Evolutionary conservation across 441 rosid species (phyloP).

Genomic region (Geranium incanum): DNA sequence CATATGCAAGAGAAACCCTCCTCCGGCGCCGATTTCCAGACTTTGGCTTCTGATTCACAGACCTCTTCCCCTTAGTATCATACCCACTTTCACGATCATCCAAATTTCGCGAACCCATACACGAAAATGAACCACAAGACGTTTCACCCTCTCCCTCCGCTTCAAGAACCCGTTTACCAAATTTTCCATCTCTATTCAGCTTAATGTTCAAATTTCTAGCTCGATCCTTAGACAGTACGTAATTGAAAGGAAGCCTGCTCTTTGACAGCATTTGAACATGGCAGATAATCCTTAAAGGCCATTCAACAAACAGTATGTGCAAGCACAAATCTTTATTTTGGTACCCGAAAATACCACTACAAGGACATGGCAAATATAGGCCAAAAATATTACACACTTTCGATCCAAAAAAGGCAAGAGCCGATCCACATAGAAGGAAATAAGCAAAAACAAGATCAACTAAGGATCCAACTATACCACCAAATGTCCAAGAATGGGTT

Average conservation of each 20-base stretch:
- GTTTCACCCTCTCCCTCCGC: constrained; percentile 1
- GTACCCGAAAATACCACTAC: constrained; percentile 35
- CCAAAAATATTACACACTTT: constrained; percentile 32
- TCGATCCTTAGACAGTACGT: constrained; percentile 22
- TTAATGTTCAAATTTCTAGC: constrained; percentile 15
- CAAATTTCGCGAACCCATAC: constrained; percentile 28
- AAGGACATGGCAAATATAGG: constrained; percentile 37
- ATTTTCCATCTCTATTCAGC: constrained; percentile 8
- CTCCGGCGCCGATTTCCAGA: constrained; percentile 36
- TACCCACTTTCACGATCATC: constrained; percentile 7
- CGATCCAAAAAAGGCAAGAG: constrained; percentile 28
- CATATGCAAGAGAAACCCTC: constrained; percentile 28
- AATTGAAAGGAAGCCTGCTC: constrained; percentile 29
- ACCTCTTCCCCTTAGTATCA: constrained; percentile 39
- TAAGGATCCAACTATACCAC: constrained; percentile 38
- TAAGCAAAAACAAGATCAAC: constrained; percentile 44
- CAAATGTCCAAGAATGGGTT: constrained; percentile 33
- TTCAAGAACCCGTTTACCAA: constrained; percentile 10
- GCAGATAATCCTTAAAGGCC: constrained; percentile 26
- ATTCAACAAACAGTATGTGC: constrained; percentile 40
- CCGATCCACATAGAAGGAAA: constrained; percentile 39
- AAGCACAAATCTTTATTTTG: constrained; percentile 27
- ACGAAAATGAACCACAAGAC: constrained; percentile 16
- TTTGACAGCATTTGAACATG: constrained; percentile 29
- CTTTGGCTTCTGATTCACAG: constrained; percentile 42